Evolutionary conservation across 495 filamentous ascomycete species (phyloP), one percentile per base, ranked within the genome.

Genomic region (Poronia punctata): DNA sequence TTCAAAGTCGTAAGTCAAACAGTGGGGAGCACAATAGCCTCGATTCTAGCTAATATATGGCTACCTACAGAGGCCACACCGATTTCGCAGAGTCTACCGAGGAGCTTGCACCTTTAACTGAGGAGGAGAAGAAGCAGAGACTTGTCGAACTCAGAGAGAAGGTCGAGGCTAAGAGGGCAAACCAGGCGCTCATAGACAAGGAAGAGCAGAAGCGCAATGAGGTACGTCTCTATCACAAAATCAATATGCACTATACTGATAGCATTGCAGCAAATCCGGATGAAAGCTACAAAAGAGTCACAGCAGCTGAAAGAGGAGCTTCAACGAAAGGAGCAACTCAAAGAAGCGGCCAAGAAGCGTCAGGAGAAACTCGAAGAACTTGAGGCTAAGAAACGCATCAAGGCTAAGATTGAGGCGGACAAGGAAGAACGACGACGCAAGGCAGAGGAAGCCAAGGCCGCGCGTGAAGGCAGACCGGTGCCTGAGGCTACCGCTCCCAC

Each of bases 41-140:
- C 11, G 16, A 27, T 5, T 38, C 48, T 57, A 27, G n/a, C n/a
- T n/a, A n/a, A n/a, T n/a, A n/a, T n/a, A n/a, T n/a, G n/a, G 50
- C 46, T 37, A 25, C 12, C 31, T 37, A 23, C 40, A 84, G 79
- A 4, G 79, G 83, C 32, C 92, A 99, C 62, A 71, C 75, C n/a
- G 82, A 96, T 54, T 99, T 99, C 57, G 76, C 83, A 10, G 87
- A 99, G 59, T 95, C 88, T 0, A 89, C 83, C 2, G 90, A 95
- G 48, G 86, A 92, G 52, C 78, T 97, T 40, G 80, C 83, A 2
- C 87, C 90, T 1, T 70, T 99, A 50, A 97, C 86, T 0, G 88
- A 88, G 45, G 89, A 94, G 49, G 83, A 99, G 66, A 95, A 89
- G 66, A 82, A 83, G 53, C 72, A 76, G 16, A 79, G 74, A 40